These are phyloP conservation scores for Sclerotinia trifoliorum DNA, from an alignment of 2,329 filamentous ascomycete genomes.

Conservation along the genomic window DNA sequence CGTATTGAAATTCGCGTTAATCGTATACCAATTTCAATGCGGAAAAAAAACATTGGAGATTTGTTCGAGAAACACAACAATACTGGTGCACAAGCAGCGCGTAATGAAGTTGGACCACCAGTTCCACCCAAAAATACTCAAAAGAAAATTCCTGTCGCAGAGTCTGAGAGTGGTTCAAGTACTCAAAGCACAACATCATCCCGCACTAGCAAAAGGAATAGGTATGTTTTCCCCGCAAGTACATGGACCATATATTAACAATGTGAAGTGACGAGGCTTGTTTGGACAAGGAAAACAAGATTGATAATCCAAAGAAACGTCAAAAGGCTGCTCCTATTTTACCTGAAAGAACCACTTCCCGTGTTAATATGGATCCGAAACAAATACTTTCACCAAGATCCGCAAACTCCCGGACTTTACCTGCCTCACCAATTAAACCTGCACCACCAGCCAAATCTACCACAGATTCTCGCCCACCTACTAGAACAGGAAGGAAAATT, in stretches of 20 bases:
- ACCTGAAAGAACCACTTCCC: slow-evolving; percentile 42
- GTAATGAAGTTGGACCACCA: slow-evolving; percentile 25
- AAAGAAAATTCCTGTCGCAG: slow-evolving; percentile 33
- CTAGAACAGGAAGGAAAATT: slow-evolving; percentile 47
- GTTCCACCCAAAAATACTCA: slow-evolving; percentile 29
- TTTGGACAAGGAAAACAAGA: slow-evolving; percentile 73
- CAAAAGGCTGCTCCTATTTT: slow-evolving; percentile 40
- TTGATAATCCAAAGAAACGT: slow-evolving; percentile 70
- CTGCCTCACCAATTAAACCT: slow-evolving; percentile 33
- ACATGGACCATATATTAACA: not conserved
- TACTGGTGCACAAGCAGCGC: slow-evolving; percentile 14
- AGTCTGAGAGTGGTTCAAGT: slow-evolving; percentile 27
- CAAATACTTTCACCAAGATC: slow-evolving; percentile 80
- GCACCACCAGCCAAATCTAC: slow-evolving; percentile 57
- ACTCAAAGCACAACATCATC: slow-evolving; percentile 34
- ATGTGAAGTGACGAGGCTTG: slow-evolving; percentile 57
- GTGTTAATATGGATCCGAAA: slow-evolving; percentile 47
- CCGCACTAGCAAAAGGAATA: slow-evolving; percentile 49
- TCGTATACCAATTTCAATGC: slow-evolving; percentile 76
- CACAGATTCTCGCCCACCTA: slow-evolving; percentile 53
- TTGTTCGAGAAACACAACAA: slow-evolving; percentile 46
- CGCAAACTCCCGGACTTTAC: slow-evolving; percentile 64
- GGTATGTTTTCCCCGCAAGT: slow-evolving; percentile 44
- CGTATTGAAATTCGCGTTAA: slow-evolving; percentile 93
- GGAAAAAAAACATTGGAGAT: slow-evolving; percentile 80